Evolutionary conservation across 2,329 filamentous ascomycete species (phyloP).

Genomic region (Cercospora nicotianae): DNA sequence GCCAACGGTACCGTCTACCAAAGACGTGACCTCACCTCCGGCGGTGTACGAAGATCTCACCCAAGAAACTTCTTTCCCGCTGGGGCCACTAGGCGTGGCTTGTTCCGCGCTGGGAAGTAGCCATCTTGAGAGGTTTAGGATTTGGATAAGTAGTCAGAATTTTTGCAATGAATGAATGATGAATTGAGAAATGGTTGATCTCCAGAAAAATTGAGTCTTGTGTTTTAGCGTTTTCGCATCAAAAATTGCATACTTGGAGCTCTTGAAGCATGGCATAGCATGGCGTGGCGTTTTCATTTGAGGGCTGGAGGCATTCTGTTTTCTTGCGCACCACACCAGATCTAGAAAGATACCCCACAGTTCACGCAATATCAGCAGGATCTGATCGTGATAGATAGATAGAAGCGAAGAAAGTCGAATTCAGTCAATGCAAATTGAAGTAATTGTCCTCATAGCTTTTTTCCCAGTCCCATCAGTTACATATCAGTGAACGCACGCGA

Average conservation of each 20-base stretch:
- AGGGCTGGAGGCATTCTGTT: neutral
- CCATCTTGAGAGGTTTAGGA: neutral
- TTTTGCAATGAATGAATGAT: neutral
- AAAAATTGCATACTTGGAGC: neutral
- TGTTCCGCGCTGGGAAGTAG: neutral
- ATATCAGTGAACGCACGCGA: neutral
- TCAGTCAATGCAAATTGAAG: neutral
- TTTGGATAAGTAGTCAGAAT: neutral
- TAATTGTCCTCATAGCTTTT: neutral
- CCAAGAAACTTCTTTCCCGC: slow-evolving; percentile 7
- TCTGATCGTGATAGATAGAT: neutral
- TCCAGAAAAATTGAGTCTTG: neutral
- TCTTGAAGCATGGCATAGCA: neutral
- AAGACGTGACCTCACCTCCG: neutral
- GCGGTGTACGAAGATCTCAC: neutral
- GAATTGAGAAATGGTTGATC: neutral
- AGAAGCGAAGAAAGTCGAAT: neutral
- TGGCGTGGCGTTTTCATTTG: neutral
- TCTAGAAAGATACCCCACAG: neutral
- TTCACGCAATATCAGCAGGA: neutral
- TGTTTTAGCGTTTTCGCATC: neutral
- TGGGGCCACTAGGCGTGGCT: slow-evolving; percentile 5
- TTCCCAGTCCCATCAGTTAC: neutral
- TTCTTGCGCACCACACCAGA: neutral
- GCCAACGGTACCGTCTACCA: slow-evolving; percentile 13